phyloP scores from a whole-genome alignment of 371 early-diverging fungal species.

The Lichtheimia ramosa region DNA sequence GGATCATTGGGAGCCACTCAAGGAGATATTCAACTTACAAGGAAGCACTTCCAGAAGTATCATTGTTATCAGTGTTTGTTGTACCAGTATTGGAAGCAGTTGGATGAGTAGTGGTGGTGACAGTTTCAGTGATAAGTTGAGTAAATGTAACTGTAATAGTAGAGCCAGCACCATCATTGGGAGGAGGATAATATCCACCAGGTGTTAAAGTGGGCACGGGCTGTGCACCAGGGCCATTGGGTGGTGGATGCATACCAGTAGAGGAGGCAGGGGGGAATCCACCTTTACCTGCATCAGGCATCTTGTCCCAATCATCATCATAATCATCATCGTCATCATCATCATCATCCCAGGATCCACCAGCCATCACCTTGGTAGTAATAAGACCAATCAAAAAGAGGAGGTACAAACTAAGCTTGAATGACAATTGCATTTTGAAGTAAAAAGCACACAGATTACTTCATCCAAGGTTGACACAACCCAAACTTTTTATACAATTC shows the following conservation, averaged over 20 bases:
- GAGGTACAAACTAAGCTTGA: conserved; percentile 6
- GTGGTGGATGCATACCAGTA: background rate
- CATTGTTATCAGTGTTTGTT: background rate
- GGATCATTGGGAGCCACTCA: too few relatives aligned
- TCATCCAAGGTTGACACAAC: too few relatives aligned
- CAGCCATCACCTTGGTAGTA: conserved; percentile 5
- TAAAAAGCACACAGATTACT: too few relatives aligned
- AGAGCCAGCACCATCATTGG: background rate
- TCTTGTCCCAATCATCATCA: background rate
- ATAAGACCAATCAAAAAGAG: conserved; percentile 3
- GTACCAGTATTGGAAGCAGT: background rate
- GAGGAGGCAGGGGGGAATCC: too few relatives aligned
- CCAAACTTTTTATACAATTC: background rate
- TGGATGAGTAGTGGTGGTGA: background rate
- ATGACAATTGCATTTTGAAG: background rate
- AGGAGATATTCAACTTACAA: too few relatives aligned
- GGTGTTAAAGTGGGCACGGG: background rate
- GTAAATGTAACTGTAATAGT: conserved; percentile 1
- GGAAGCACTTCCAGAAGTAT: background rate
- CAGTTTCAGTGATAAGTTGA: background rate
- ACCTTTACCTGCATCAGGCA: too few relatives aligned
- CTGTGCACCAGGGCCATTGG: background rate
- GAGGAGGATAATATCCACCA: background rate
- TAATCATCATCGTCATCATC: background rate
- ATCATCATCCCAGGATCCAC: conserved; percentile 5